Evolutionary conservation across 2,329 filamentous ascomycete species (phyloP).

Genomic region (Trichoderma arundinaceum): DNA sequence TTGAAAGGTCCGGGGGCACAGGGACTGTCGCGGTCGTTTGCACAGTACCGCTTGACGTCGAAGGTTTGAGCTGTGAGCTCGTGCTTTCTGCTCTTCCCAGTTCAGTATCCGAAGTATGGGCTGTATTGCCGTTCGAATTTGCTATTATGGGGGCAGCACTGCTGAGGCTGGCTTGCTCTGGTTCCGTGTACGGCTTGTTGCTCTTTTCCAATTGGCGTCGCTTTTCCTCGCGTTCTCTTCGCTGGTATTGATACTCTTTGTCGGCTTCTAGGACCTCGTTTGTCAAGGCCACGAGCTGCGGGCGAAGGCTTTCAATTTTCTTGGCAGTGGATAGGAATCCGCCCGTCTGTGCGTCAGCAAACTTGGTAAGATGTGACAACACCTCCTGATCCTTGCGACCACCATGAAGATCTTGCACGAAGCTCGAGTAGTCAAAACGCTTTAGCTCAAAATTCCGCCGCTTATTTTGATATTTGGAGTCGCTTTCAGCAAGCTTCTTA

Average conservation of each 20-base stretch:
- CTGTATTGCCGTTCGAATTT: constrained; percentile 52
- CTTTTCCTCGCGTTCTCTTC: constrained; percentile 95
- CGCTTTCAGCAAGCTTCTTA: constrained; percentile 93
- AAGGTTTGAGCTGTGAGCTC: constrained; percentile 66
- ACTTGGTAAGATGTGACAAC: constrained; percentile 90
- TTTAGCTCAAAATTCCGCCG: constrained; percentile 94
- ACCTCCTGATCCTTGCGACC: constrained; percentile 99
- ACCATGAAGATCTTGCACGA: constrained; percentile 98
- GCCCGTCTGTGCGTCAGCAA: constrained; percentile 86
- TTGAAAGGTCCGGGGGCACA: constrained; percentile 53
- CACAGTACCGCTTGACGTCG: constrained; percentile 53
- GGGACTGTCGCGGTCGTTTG: constrained; percentile 38
- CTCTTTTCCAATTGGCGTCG: constrained; percentile 87
- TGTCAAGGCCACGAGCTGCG: constrained; percentile 86
- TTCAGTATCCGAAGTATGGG: constrained; percentile 68
- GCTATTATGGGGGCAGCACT: constrained; percentile 43
- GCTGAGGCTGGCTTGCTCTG: constrained; percentile 61
- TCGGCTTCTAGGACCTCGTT: constrained; percentile 90
- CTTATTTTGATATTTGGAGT: constrained; percentile 95
- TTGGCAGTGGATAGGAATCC: constrained; percentile 82
- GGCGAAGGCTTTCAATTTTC: constrained; percentile 84
- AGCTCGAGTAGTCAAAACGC: constrained; percentile 97
- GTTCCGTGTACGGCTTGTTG: constrained; percentile 73
- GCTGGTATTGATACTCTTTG: constrained; percentile 94
- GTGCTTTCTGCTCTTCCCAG: constrained; percentile 71